A percentile compares a stretch with the other conserved stretches of the same genome.
Evolutionary conservation across 495 filamentous ascomycete species (phyloP).

Genomic region (Podospora comata): DNA sequence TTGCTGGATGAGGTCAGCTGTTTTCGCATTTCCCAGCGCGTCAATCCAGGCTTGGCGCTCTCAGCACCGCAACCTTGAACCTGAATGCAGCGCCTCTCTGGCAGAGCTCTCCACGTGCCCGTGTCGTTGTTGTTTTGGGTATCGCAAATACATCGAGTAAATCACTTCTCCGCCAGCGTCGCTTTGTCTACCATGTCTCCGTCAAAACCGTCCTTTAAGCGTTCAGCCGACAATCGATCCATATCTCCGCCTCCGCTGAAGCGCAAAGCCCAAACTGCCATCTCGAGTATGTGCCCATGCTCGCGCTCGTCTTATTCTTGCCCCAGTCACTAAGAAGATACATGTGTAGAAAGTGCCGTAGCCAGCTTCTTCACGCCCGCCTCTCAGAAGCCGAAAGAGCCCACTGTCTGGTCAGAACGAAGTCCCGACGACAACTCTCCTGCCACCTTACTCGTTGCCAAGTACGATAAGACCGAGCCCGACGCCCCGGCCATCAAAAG

Average conservation of each 20-base stretch:
- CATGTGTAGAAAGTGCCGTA: conserved; percentile 55
- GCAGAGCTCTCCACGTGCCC: not conserved
- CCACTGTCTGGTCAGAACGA: conserved; percentile 69
- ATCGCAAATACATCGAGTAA: not conserved
- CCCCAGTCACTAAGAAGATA: not conserved
- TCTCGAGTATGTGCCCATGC: conserved; percentile 57
- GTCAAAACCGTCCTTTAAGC: conserved; percentile 14
- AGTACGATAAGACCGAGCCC: conserved; percentile 46
- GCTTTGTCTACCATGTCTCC: conserved; percentile 16
- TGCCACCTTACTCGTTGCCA: conserved; percentile 69
- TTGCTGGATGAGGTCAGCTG: conserved; percentile 15
- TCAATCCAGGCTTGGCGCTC: not conserved
- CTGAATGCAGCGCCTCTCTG: not conserved
- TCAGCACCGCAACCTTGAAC: not conserved
- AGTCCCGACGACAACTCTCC: conserved; percentile 39
- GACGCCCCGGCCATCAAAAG: conserved; percentile 29
- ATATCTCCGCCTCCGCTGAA: conserved; percentile 60
- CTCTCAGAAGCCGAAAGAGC: conserved; percentile 80
- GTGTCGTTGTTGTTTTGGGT: not conserved
- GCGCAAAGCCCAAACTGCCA: conserved; percentile 64
- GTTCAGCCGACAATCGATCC: conserved; percentile 24
- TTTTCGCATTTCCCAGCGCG: conserved; percentile 19
- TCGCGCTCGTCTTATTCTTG: too few relatives aligned
- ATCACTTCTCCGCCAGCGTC: not conserved
- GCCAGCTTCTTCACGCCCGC: conserved; percentile 84